Conservation (phyloP, 1,284 basidiomycete species). For the Tranzscheliella williamsii region DNA sequence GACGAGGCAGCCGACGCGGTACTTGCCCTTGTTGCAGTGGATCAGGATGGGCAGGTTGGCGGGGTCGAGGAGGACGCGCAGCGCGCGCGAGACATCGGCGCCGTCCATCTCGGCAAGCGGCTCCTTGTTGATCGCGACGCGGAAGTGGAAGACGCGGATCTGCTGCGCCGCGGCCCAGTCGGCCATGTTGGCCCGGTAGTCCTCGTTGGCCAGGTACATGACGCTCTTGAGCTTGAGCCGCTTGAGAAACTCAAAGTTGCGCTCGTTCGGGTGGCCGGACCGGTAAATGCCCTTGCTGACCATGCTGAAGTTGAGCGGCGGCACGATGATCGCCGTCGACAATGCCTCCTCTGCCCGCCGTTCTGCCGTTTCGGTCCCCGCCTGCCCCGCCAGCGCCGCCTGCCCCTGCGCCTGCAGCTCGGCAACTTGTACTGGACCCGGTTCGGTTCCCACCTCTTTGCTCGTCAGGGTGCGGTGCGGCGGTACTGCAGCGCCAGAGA, state of each 20-base stretch:
- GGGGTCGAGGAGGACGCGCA: slow-evolving; percentile 42
- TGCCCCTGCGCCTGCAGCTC: no score
- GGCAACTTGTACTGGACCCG: no score
- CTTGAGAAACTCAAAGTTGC: slow-evolving; percentile 55
- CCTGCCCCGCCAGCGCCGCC: no score
- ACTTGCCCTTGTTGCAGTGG: slow-evolving; percentile 61
- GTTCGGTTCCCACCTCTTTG: no score
- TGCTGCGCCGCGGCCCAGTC: slow-evolving; percentile 33
- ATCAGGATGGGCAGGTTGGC: slow-evolving; percentile 53
- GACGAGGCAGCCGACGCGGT: slow-evolving; percentile 55
- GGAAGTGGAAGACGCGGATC: slow-evolving; percentile 50
- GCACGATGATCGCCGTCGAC: slow-evolving; percentile 42
- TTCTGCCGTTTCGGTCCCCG: neutral
- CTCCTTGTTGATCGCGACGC: slow-evolving; percentile 58
- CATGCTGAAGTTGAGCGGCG: slow-evolving; percentile 59
- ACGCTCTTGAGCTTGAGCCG: slow-evolving; percentile 52
- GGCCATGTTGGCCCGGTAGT: slow-evolving; percentile 51
- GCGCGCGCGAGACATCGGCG: slow-evolving; percentile 36
- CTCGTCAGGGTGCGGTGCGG: no score
- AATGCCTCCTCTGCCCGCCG: neutral
- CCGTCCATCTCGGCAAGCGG: slow-evolving; percentile 58
- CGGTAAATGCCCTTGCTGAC: slow-evolving; percentile 56
- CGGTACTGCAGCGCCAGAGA: no score
- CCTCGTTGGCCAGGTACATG: slow-evolving; percentile 55
- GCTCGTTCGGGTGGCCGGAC: slow-evolving; percentile 58